These are phyloP conservation scores for Kwoniella heveanensis DNA, from an alignment of 768 basidiomycete genomes.

Conservation along the genomic window DNA sequence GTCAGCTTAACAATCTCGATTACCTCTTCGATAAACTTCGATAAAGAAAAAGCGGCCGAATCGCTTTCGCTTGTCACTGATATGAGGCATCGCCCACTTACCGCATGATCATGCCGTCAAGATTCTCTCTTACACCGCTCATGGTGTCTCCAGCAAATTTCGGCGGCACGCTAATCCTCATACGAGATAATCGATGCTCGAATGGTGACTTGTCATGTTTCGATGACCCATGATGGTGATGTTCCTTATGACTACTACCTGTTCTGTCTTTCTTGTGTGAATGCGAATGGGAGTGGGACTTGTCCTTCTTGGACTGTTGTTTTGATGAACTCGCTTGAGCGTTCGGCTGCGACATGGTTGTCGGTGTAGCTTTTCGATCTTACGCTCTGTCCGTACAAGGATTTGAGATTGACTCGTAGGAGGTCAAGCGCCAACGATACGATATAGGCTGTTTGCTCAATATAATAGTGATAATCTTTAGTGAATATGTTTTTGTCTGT, in stretches of 20 bases:
- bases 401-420: too few relatives aligned
- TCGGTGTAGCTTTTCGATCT: too few relatives aligned
- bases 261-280: slow-evolving; percentile 19
- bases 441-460: too few relatives aligned
- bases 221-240: slow-evolving; percentile 5
- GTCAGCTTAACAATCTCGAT: too few relatives aligned
- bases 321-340: slow-evolving; percentile 25
- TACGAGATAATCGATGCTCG: slow-evolving; percentile 60
- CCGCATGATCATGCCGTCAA: slow-evolving; percentile 96
- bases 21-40: too few relatives aligned
- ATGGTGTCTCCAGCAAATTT: slow-evolving; percentile 74
- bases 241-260: slow-evolving; percentile 11
- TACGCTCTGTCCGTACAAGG: too few relatives aligned
- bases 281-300: too few relatives aligned
- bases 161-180: slow-evolving; percentile 76
- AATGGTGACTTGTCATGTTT: slow-evolving; percentile 60
- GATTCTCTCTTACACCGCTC: slow-evolving; percentile 78
- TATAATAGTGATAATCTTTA: too few relatives aligned
- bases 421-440: too few relatives aligned
- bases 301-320: slow-evolving; percentile 20
- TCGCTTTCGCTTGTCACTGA: too few relatives aligned
- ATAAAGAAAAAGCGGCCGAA: too few relatives aligned
- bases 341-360: slow-evolving; percentile 17
- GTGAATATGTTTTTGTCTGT: too few relatives aligned
- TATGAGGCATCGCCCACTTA: slow-evolving; percentile 55